Conservation (phyloP, 2,329 filamentous ascomycete species). For the Pseudogymnoascus sp. region DNA sequence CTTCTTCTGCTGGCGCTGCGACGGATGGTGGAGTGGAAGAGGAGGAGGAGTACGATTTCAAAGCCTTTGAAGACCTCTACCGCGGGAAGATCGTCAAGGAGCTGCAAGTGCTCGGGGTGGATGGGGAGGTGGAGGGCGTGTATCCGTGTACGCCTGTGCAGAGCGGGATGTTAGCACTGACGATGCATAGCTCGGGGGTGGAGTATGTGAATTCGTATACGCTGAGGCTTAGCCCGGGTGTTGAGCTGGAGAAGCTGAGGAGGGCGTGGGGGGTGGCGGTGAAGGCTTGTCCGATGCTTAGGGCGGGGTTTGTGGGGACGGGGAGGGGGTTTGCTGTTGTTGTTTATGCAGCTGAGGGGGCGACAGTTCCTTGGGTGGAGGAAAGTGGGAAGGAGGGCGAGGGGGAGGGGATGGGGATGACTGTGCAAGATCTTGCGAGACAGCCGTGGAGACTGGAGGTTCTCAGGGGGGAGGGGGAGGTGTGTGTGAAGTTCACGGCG, state of each 20-base stretch:
- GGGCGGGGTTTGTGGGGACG: conserved; percentile 61
- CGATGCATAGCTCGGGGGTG: conserved; percentile 53
- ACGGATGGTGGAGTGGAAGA: background rate
- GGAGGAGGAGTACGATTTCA: conserved; percentile 35
- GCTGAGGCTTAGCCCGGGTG: conserved; percentile 37
- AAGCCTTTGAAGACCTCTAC: conserved; percentile 41
- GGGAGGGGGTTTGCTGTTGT: conserved; percentile 68
- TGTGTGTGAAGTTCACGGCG: conserved; percentile 20
- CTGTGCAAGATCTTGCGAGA: background rate
- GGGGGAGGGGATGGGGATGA: background rate
- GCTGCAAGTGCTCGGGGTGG: no score
- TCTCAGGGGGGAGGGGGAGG: conserved; percentile 4
- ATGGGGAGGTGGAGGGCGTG: conserved; percentile 43
- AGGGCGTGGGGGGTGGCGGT: conserved; percentile 52
- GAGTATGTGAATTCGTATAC: conserved; percentile 70
- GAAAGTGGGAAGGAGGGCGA: conserved; percentile 11
- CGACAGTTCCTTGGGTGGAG: conserved; percentile 33
- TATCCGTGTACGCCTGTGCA: conserved; percentile 76
- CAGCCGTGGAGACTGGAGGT: conserved; percentile 24
- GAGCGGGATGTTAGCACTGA: conserved; percentile 69
- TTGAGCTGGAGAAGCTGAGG: conserved; percentile 36
- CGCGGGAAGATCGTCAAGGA: conserved; percentile 13
- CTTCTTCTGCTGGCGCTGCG: no score
- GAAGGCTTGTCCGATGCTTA: conserved; percentile 58
- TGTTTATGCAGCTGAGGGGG: conserved; percentile 38